Conservation (phyloP, 495 filamentous ascomycete species). For the Chaetomium cochliodes region DNA sequence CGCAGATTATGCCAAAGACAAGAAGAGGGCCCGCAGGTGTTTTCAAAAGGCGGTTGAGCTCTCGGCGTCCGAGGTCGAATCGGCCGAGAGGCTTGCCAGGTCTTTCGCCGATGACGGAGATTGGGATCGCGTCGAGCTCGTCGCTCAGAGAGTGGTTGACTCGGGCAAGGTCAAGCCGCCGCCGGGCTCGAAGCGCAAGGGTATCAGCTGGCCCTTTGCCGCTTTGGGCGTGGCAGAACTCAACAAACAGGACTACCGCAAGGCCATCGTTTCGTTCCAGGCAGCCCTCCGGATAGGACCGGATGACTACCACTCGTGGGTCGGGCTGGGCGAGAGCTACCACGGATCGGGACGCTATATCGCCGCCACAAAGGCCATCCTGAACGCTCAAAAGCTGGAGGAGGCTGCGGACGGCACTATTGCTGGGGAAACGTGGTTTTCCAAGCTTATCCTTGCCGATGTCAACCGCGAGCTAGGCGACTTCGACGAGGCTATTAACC, state of each 20-base stretch:
- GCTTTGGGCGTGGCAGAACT: constrained; percentile 94
- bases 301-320: constrained; percentile 88
- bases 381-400: constrained; percentile 72
- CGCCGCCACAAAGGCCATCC: constrained; percentile 86
- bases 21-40: constrained; percentile 76
- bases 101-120: constrained; percentile 85
- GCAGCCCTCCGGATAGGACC: constrained; percentile 81
- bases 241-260: constrained; percentile 86
- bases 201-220: constrained; percentile 94
- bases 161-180: constrained; percentile 85
- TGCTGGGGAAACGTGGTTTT: constrained; percentile 78
- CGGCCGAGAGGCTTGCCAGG: constrained; percentile 81
- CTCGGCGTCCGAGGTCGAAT: constrained; percentile 79
- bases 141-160: constrained; percentile 87
- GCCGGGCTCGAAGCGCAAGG: constrained; percentile 86
- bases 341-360: constrained; percentile 90
- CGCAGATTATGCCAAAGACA: constrained; percentile 84
- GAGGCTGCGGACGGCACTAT: constrained; percentile 45
- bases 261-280: constrained; percentile 88
- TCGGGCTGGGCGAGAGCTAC: constrained; percentile 94
- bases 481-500: constrained; percentile 73
- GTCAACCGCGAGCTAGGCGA: constrained; percentile 87
- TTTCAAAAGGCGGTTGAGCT: constrained; percentile 97
- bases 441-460: constrained; percentile 95
- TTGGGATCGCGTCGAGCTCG: constrained; percentile 93